Conservation (phyloP, 306 rosid species). For the Dalbergia oliveri region DNA sequence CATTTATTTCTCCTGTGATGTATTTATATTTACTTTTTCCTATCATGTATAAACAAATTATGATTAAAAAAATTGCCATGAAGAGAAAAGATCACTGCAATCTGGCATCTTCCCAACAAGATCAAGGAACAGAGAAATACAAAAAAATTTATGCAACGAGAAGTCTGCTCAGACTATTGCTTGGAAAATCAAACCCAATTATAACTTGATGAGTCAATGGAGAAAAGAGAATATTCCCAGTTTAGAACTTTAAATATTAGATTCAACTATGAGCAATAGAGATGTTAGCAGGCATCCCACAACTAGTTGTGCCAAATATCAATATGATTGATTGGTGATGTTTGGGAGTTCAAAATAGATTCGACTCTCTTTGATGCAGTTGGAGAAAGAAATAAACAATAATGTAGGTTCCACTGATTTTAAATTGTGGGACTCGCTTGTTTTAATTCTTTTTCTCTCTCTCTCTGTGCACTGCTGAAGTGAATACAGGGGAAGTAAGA, state of each 20-base stretch:
- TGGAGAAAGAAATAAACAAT: conserved; percentile 1
- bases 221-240: conserved; percentile 1
- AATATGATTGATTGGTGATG: conserved; percentile 9
- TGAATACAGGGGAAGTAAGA: conserved; percentile 24
- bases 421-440: conserved; percentile 3
- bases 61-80: not conserved
- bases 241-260: not conserved
- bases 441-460: conserved; percentile 1
- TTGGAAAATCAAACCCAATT: conserved; percentile 24
- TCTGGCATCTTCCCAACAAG: not conserved
- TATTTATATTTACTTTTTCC: conserved; percentile 1
- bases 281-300: not conserved
- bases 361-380: conserved; percentile 30
- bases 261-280: conserved; percentile 20
- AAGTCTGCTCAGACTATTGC: conserved; percentile 23
- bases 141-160: not conserved
- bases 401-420: conserved; percentile 21
- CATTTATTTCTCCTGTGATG: conserved; percentile 14
- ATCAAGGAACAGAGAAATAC: not conserved
- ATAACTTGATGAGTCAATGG: conserved; percentile 5
- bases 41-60: not conserved
- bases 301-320: conserved; percentile 23
- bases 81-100: not conserved
- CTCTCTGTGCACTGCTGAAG: conserved; percentile 31
- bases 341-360: conserved; percentile 25